Evolutionary conservation across 2,329 filamentous ascomycete species (phyloP), one percentile per base, ranked within the genome.

Genomic region (Calycina herbarum): DNA sequence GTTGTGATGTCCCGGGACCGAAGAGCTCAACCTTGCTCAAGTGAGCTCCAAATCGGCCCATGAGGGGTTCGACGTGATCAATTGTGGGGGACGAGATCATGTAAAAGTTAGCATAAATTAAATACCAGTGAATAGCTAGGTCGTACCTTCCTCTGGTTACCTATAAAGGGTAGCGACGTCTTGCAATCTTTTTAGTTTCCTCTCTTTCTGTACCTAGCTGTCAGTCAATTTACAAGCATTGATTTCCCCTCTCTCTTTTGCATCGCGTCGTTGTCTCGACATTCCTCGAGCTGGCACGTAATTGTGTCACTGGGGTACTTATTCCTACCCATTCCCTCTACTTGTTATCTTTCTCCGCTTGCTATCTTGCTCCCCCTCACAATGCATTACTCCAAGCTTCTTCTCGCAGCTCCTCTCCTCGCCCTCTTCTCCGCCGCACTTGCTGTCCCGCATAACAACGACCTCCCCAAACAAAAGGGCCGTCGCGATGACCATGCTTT

Each of bases 351-450:
- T 51, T 20, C 48, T 54, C 38, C 27, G 10, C 20, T 13, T 54
- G 24, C 48, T 54, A 54, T 54, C 48, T 54, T 54, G 7, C 48
- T 54, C 10, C 27, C 38, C 15, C n/a, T 24, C 20, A 27, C 20
- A 10, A 74, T 74, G 73, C 66, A 65, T 69, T 69, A 63, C 62
- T 71, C 66, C 29, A 64, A 31, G 61, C 57, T 65, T 24, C 45
- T 70, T 27, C 38, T 63, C 51, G 45, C 59, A 17, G 62, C 67
- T 24, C 66, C 68, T n/a, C 17, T 68, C 27, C 61, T 72, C 24
- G 69, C 67, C 17, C 40, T 71, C 20, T 35, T 71, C 15, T 66
- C 61, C 31, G 45, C 54, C 7, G 59, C 64, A 13, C 58, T 72
- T 31, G 70, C 70, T 38, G 59, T 67, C 61, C 72, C 73, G 56